These are phyloP conservation scores for Leucosporidium scottii DNA, from an alignment of 768 basidiomycete species.

Conservation along the genomic window DNA sequence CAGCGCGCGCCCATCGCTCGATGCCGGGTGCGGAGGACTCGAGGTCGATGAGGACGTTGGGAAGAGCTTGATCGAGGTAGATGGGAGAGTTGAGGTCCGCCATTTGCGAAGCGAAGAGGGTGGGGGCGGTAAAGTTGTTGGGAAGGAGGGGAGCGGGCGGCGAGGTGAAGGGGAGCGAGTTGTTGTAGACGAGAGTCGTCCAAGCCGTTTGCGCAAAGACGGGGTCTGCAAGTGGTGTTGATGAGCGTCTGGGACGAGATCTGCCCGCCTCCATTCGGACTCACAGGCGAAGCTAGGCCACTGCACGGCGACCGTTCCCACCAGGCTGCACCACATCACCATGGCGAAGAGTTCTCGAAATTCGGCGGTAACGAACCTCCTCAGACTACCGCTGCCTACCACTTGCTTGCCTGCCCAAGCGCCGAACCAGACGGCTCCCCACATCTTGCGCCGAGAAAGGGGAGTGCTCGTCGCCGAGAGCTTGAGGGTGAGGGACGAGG, in stretches of 20 bases:
- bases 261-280: constrained; percentile 39
- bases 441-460: constrained; percentile 53
- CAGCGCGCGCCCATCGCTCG: constrained; percentile 69
- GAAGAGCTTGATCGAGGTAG: constrained; percentile 60
- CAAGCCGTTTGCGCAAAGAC: constrained; percentile 79
- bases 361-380: constrained; percentile 89
- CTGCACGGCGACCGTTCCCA: constrained; percentile 88
- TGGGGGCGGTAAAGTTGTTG: constrained; percentile 19
- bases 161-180: constrained; percentile 21
- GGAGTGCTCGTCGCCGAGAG: constrained; percentile 12
- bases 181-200: constrained; percentile 55
- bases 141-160: constrained; percentile 12
- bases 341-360: constrained; percentile 86
- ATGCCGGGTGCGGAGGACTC: constrained; percentile 55
- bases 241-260: neutral
- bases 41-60: constrained; percentile 62
- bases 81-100: constrained; percentile 63
- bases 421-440: constrained; percentile 81
- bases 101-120: constrained; percentile 67
- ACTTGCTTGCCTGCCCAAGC: constrained; percentile 87
- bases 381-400: constrained; percentile 71
- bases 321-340: constrained; percentile 78
- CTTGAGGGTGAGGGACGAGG: constrained; percentile 38
- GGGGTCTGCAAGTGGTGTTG: constrained; percentile 57
- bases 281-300: constrained; percentile 89